These are phyloP conservation scores for Brassica balearica DNA, from an alignment of 441 rosid genomes.

Conservation along the genomic window DNA sequence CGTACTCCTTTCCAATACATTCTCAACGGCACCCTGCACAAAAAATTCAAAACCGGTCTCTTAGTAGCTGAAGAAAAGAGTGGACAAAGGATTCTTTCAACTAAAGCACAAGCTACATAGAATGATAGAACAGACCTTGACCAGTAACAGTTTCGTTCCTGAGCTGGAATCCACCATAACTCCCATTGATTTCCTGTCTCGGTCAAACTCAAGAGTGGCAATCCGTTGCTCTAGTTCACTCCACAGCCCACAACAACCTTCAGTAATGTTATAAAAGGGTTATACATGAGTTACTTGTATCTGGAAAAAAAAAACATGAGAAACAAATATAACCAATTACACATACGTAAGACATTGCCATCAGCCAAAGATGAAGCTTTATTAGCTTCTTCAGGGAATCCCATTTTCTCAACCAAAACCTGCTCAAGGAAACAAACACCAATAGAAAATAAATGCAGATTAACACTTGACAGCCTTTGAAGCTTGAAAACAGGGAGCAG, in stretches of 20 bases:
- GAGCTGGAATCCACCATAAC: constrained; percentile 84
- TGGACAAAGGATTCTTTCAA: too few species aligned
- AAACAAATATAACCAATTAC: not conserved
- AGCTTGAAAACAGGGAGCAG: not conserved
- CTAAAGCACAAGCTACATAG: not conserved
- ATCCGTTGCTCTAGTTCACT: constrained; percentile 67
- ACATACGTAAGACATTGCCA: constrained; percentile 33
- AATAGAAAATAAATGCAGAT: not conserved
- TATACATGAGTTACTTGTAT: constrained; percentile 1
- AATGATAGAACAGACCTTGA: constrained; percentile 59
- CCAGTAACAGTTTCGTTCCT: constrained; percentile 74
- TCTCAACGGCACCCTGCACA: constrained; percentile 94
- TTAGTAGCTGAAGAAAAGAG: not conserved
- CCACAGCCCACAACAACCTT: constrained; percentile 85
- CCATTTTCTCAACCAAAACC: constrained; percentile 22
- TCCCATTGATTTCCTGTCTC: constrained; percentile 96
- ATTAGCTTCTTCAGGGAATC: not conserved
- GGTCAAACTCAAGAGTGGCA: constrained; percentile 96
- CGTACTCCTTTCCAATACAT: constrained; percentile 84
- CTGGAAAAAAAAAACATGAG: constrained; percentile 15
- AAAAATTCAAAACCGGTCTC: not conserved
- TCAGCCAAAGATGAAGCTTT: constrained; percentile 11
- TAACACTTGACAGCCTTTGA: not conserved
- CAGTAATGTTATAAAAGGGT: not conserved
- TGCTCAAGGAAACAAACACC: constrained; percentile 5